Base-by-base conservation (phyloP, 495 filamentous ascomycete species). In the Penicillium mononematosum region DNA sequence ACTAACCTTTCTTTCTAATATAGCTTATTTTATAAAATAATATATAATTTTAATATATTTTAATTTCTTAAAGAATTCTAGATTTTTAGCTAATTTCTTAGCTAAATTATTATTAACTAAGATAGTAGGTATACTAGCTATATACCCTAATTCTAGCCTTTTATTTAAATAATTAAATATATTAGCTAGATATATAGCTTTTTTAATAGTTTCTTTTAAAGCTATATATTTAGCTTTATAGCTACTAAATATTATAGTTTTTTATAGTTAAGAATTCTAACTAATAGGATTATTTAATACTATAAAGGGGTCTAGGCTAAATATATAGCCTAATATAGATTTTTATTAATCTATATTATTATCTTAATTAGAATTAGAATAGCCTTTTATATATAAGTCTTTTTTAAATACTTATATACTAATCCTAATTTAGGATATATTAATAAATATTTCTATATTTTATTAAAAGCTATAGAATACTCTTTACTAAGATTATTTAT, bases 131-230 rank as follows among this genome's bases (percentile, higher is more conserved):
- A 25, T 25, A 25, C 24, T 25, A 25, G 24, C 0, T 25, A 25
- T 25, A 25, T 25, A 25, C 24, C 24, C 24, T 25, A 5, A 5
- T 25, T 25, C 24, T 25, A 25, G 24, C 24, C 5, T 0, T 5
- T 25, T 27, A 57, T 53, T 58, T 45, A 61, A 17, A 57, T 58
- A 53, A 41, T 58, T 60, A 51, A 50, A 54, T 59, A 53, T 39
- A 59, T 38, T 39, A 22, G 38, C 20, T 52, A 63, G 45, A 38
- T 61, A 63, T 48, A 62, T 61, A 39, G 36, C 39, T 61, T 62
- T 50, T 60, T 62, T 61, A 17, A 43, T 60, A 31, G 42, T 34
- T 61, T 62, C 60, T 52, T 61, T 62, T 56, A 62, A 41, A 34
- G 50, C 50, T 20, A 62, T 60, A 62, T 60, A 60, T 61, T 60